phyloP scores from a whole-genome alignment of 2,329 filamentous ascomycete genomes.

The Mycocentrospora acerina region DNA sequence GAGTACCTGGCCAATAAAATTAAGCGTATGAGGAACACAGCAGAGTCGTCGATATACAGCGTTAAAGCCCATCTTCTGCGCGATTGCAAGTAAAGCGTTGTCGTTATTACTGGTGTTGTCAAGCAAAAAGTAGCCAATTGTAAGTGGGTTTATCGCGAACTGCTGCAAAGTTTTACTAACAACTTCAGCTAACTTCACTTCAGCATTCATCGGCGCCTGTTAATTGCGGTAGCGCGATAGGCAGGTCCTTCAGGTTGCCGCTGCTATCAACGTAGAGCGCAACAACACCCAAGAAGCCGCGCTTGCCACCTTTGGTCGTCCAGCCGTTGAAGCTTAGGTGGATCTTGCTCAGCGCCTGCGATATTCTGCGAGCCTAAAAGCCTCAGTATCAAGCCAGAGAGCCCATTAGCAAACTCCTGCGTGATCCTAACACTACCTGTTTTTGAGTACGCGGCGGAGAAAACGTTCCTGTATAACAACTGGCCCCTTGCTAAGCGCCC shows the following conservation, averaged over 20 bases:
- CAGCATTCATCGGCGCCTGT: background rate
- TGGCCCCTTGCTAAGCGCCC: too few relatives aligned
- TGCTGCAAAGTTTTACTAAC: background rate
- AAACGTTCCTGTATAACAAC: too few relatives aligned
- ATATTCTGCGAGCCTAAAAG: too few relatives aligned
- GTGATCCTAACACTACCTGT: too few relatives aligned
- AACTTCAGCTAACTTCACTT: background rate
- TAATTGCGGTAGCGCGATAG: background rate
- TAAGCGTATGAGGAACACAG: background rate
- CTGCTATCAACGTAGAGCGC: conserved; percentile 3
- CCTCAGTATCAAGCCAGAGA: too few relatives aligned
- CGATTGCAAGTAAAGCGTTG: background rate
- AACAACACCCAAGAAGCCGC: conserved; percentile 9
- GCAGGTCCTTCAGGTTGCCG: background rate
- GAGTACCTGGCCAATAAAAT: conserved; percentile 2
- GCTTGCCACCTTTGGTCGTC: conserved; percentile 8
- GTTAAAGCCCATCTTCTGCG: background rate
- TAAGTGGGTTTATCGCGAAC: conserved; percentile 1
- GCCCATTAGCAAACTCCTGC: too few relatives aligned
- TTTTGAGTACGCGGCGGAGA: too few relatives aligned
- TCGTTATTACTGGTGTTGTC: conserved; percentile 7
- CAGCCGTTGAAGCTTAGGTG: conserved; percentile 10
- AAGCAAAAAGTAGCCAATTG: conserved; percentile 9
- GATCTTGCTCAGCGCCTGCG: conserved; percentile 2
- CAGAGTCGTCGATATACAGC: background rate